Evolutionary conservation across 108 stramenopile species (phyloP).

Genomic region (Chaetoceros muelleri): DNA sequence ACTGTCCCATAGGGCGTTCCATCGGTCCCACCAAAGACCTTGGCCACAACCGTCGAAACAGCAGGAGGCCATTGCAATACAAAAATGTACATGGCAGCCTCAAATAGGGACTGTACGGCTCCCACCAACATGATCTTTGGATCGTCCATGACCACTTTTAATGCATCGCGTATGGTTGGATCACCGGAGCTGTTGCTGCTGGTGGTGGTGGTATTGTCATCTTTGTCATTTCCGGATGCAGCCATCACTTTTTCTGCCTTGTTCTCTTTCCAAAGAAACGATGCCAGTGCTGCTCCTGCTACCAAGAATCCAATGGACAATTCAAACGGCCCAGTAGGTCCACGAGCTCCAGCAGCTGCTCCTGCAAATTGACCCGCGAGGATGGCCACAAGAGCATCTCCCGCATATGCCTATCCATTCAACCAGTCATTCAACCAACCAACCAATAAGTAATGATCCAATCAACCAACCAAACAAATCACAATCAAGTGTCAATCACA

Average conservation of each 20-base stretch:
- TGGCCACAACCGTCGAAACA: conserved; percentile 47
- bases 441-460: conserved; percentile 1
- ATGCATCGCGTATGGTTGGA: conserved; percentile 72
- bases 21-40: conserved; percentile 42
- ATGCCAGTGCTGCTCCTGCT: conserved; percentile 63
- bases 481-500: neutral
- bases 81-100: conserved; percentile 95
- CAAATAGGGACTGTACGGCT: conserved; percentile 86
- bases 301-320: conserved; percentile 80
- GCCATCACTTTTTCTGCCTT: conserved; percentile 28
- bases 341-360: conserved; percentile 60
- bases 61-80: conserved; percentile 94
- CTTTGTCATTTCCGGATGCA: conserved; percentile 1
- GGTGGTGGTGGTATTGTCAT: conserved; percentile 7
- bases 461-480: neutral
- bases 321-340: conserved; percentile 96
- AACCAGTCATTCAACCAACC: neutral
- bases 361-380: conserved; percentile 86
- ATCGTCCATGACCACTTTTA: conserved; percentile 59
- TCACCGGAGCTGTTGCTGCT: neutral
- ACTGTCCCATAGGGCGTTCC: conserved; percentile 79
- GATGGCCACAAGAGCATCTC: conserved; percentile 93
- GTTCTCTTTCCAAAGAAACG: conserved; percentile 91
- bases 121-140: conserved; percentile 89
- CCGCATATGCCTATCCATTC: conserved; percentile 72